Conservation (phyloP, 2,329 filamentous ascomycete species). For the Talaromyces sp. region DNA sequence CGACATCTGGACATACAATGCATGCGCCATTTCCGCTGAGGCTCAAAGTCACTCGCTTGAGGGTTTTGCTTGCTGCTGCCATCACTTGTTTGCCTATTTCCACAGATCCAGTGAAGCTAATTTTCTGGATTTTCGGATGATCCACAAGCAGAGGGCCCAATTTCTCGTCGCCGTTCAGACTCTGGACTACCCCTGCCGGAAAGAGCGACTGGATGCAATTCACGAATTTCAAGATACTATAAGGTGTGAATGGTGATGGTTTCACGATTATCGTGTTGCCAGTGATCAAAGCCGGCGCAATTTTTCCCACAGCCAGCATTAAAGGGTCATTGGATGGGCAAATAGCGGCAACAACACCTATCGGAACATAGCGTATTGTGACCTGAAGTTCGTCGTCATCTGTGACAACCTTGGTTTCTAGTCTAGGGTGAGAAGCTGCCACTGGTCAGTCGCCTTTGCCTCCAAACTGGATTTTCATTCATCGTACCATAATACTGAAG, state of each 20-base stretch:
- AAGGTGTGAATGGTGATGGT: conserved; percentile 54
- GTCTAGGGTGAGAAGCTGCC: conserved; percentile 17
- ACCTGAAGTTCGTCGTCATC: conserved; percentile 39
- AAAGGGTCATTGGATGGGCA: conserved; percentile 51
- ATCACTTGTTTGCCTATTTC: conserved; percentile 47
- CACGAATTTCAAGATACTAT: conserved; percentile 46
- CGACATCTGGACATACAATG: conserved; percentile 49
- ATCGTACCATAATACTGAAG: conserved; percentile 10
- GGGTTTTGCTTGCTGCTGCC: conserved; percentile 44
- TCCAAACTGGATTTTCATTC: background rate
- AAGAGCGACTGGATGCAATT: conserved; percentile 47
- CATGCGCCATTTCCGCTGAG: conserved; percentile 53
- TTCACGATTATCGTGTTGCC: conserved; percentile 51
- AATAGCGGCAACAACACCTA: conserved; percentile 42
- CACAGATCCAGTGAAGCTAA: conserved; percentile 54
- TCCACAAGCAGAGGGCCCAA: conserved; percentile 50
- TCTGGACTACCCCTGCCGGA: conserved; percentile 53
- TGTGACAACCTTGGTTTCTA: conserved; percentile 40
- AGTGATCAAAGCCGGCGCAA: conserved; percentile 45
- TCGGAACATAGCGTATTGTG: conserved; percentile 40
- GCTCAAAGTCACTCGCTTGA: conserved; percentile 51
- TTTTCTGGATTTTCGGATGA: conserved; percentile 51
- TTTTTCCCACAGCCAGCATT: conserved; percentile 38
- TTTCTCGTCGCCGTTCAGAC: conserved; percentile 49
- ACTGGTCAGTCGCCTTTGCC: background rate